Percentiles rank a stretch among this genome's conserved stretches.
phyloP scores from a whole-genome alignment of 2,329 filamentous ascomycete genomes.

The Anthostomella pinea region DNA sequence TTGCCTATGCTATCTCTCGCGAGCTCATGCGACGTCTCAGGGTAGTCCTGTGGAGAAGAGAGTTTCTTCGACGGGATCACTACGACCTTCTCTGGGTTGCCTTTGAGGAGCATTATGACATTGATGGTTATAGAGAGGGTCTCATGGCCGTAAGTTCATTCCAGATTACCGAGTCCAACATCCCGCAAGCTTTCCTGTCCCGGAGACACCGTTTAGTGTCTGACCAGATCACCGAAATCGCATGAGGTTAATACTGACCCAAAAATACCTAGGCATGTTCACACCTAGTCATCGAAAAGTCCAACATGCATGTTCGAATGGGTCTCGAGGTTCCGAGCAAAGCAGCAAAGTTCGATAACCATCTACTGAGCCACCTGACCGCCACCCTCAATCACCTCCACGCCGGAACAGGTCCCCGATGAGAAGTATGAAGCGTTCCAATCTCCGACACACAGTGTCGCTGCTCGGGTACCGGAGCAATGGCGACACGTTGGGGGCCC shows the following conservation, averaged over 20 bases:
- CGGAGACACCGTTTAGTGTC: too few species aligned
- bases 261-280: constrained; percentile 14
- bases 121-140: constrained; percentile 20
- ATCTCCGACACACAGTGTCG: constrained; percentile 8
- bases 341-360: constrained; percentile 13
- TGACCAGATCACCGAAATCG: too few species aligned
- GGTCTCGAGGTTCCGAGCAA: constrained; percentile 26
- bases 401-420: constrained; percentile 8
- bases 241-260: background rate
- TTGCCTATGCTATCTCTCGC: constrained; percentile 23
- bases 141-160: constrained; percentile 13
- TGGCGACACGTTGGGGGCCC: too few species aligned
- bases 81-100: constrained; percentile 14
- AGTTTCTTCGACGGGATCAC: background rate
- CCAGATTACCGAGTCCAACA: too few species aligned
- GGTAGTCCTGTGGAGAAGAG: constrained; percentile 12
- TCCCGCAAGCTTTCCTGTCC: too few species aligned
- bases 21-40: constrained; percentile 27
- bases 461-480: too few species aligned
- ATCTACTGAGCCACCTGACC: constrained; percentile 3
- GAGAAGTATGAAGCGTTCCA: constrained; percentile 15
- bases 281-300: constrained; percentile 22
- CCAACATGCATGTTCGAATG: constrained; percentile 15
- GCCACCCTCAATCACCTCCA: too few species aligned
- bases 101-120: constrained; percentile 22